Evolutionary conservation across 257 asterid species (phyloP).

Genomic region (Petrea volubilis): DNA sequence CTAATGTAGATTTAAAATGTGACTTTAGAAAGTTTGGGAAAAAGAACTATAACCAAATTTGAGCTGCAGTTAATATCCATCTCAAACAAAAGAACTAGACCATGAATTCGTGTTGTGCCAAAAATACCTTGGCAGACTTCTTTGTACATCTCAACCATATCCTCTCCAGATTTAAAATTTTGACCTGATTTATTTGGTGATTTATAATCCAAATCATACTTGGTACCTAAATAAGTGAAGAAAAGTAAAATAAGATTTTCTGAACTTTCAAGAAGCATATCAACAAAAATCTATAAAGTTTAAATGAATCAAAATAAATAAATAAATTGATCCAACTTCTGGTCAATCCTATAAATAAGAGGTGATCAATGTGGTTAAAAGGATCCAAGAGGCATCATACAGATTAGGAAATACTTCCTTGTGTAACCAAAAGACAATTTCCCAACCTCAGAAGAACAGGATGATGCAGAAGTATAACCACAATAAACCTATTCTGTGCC

Average conservation of each 20-base stretch:
- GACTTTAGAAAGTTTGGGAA: neutral
- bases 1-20: neutral
- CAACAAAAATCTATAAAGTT: neutral
- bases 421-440: neutral
- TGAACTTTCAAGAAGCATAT: constrained; percentile 20
- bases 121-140: constrained; percentile 79
- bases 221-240: constrained; percentile 66
- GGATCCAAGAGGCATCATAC: constrained; percentile 1
- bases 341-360: neutral
- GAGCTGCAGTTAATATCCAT: constrained; percentile 29
- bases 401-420: neutral
- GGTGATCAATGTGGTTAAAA: neutral
- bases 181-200: constrained; percentile 83
- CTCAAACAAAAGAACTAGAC: constrained; percentile 13
- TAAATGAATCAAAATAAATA: constrained; percentile 11
- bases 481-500: neutral
- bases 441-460: neutral
- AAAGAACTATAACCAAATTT: constrained; percentile 16
- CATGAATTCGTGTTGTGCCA: constrained; percentile 6
- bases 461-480: neutral
- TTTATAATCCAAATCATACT: constrained; percentile 88
- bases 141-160: constrained; percentile 85
- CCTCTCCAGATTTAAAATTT: constrained; percentile 91
- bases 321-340: neutral
- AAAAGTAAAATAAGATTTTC: constrained; percentile 24